A percentile compares a stretch with the other conserved stretches of the same genome.
phyloP scores from a whole-genome alignment of 495 filamentous ascomycete genomes.

The Pyrenula aspistea region DNA sequence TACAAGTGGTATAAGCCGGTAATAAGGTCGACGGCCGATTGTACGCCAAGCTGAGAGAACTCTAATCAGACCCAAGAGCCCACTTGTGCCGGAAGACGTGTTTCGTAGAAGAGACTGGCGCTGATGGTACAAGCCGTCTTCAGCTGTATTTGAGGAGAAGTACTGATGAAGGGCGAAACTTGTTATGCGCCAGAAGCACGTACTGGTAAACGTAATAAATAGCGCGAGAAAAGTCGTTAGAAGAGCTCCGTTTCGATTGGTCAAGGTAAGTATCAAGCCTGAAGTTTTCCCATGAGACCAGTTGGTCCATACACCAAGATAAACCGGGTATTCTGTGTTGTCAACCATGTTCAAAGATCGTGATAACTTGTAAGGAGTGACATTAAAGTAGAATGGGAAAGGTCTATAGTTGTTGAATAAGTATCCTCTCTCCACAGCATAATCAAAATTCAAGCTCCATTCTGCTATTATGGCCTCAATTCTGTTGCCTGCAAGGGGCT shows the following conservation, averaged over 20 bases:
- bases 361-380: not conserved
- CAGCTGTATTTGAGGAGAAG: not conserved
- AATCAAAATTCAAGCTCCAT: not conserved
- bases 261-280: constrained; percentile 10
- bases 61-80: not conserved
- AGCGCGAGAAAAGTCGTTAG: constrained; percentile 10
- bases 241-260: constrained; percentile 1
- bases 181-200: constrained; percentile 14
- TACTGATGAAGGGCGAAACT: constrained; percentile 23
- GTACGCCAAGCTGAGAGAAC: not conserved
- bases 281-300: constrained; percentile 8
- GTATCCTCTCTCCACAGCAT: not conserved
- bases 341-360: not conserved
- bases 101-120: not conserved
- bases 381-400: not conserved
- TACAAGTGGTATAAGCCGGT: not conserved
- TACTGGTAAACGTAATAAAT: constrained; percentile 6
- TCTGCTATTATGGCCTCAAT: not conserved
- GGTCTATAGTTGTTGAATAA: not conserved
- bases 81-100: not conserved
- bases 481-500: not conserved
- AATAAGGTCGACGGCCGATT: not conserved
- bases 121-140: not conserved
- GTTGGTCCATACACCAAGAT: constrained; percentile 3
- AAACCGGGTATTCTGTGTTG: not conserved